Conservation (phyloP, 768 basidiomycete genomes). For the Boletus insuetus region DNA sequence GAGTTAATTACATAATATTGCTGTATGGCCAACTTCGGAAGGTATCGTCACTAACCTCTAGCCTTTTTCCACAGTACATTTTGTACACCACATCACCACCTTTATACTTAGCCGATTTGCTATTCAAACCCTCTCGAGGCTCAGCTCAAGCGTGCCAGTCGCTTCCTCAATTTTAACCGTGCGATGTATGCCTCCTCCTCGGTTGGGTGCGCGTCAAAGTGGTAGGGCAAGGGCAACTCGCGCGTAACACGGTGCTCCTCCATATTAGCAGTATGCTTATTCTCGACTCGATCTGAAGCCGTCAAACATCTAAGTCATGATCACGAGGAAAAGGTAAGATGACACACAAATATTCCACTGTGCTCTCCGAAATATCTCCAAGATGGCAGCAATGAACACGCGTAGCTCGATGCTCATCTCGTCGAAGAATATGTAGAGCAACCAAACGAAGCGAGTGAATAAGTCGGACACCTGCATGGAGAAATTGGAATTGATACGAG, state of each 20-base stretch:
- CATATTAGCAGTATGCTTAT: conserved; percentile 90
- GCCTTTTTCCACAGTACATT: no score
- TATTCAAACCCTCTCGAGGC: not conserved
- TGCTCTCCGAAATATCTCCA: conserved; percentile 78
- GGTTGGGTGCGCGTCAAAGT: conserved; percentile 44
- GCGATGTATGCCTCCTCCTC: conserved; percentile 38
- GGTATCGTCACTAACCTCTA: no score
- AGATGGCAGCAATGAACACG: conserved; percentile 61
- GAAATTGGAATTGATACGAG: not conserved
- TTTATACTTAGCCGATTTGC: not conserved
- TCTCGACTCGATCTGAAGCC: conserved; percentile 69
- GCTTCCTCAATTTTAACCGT: conserved; percentile 12
- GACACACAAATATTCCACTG: conserved; percentile 90
- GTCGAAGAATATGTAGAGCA: conserved; percentile 63
- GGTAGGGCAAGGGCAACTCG: conserved; percentile 83
- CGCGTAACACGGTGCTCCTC: conserved; percentile 75
- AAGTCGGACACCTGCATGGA: conserved; percentile 60
- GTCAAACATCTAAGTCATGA: not conserved
- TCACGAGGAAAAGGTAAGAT: conserved; percentile 2
- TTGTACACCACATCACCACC: no score
- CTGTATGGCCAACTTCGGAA: no score
- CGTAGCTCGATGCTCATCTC: conserved; percentile 52
- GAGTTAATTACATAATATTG: no score
- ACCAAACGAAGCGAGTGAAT: conserved; percentile 77
- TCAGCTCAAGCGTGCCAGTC: conserved; percentile 19